Conservation (phyloP, 2,329 filamentous ascomycete genomes). For the Monilinia laxa region DNA sequence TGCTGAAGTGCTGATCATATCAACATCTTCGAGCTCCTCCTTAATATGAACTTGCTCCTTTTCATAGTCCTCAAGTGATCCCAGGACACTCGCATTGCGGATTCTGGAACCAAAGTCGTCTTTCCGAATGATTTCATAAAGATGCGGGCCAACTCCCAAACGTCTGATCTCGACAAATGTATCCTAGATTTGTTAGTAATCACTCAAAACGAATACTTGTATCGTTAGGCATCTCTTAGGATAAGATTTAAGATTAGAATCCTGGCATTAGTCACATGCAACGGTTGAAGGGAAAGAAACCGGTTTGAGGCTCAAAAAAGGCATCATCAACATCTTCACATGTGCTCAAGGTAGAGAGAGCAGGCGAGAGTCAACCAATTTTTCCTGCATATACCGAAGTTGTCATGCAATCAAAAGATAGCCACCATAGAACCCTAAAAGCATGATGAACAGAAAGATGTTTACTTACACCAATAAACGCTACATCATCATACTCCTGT, state of each 20-base stretch:
- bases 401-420: background rate
- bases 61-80: slow-evolving; percentile 47
- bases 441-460: slow-evolving; percentile 20
- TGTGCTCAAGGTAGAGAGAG: background rate
- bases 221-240: background rate
- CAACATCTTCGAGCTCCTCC: slow-evolving; percentile 32
- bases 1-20: slow-evolving; percentile 21
- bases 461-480: slow-evolving; percentile 74
- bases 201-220: background rate
- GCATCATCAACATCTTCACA: background rate
- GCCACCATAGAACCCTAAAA: background rate
- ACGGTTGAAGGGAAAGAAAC: background rate
- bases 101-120: slow-evolving; percentile 77
- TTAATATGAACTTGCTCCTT: slow-evolving; percentile 42
- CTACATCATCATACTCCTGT: slow-evolving; percentile 71
- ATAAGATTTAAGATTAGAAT: background rate
- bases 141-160: slow-evolving; percentile 64
- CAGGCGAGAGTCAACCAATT: background rate
- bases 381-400: background rate
- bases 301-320: background rate
- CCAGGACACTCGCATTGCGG: slow-evolving; percentile 74
- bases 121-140: slow-evolving; percentile 75
- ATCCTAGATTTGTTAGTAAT: slow-evolving; percentile 51
- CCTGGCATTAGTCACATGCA: background rate
- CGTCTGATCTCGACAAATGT: slow-evolving; percentile 80